Evolutionary conservation across 805 yeast species (phyloP).

Genomic region (Yueomyces sinensis): DNA sequence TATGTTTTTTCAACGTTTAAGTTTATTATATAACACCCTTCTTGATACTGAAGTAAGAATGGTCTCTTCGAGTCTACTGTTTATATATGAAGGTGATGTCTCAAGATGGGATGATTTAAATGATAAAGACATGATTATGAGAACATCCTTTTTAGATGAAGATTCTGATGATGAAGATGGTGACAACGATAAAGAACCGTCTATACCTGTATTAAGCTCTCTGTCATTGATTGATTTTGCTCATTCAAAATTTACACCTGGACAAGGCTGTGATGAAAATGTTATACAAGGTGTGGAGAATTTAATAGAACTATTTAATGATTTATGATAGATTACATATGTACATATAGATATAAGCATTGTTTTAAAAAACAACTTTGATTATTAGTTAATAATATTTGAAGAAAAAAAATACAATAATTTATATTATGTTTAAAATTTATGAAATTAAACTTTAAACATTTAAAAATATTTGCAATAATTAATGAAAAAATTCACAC

Average conservation of each 20-base stretch:
- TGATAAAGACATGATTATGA: constrained; percentile 29
- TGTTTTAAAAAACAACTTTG: no score
- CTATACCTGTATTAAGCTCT: constrained; percentile 33
- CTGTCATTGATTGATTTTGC: constrained; percentile 81
- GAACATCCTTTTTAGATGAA: constrained; percentile 21
- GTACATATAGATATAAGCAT: no score
- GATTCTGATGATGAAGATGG: constrained; percentile 25
- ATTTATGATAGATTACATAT: no score
- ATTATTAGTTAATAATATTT: no score
- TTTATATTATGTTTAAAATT: no score
- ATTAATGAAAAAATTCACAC: no score
- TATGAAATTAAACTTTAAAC: no score
- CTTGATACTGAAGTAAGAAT: constrained; percentile 49
- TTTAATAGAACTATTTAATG: constrained; percentile 30
- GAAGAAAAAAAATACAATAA: no score
- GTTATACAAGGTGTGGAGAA: constrained; percentile 57
- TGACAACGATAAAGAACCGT: constrained; percentile 11
- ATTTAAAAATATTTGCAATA: no score
- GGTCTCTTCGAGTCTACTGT: constrained; percentile 58
- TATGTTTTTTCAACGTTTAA: constrained; percentile 45
- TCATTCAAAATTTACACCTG: constrained; percentile 55
- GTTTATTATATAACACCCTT: constrained; percentile 52
- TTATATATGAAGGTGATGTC: constrained; percentile 59
- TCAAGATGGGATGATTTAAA: constrained; percentile 35
- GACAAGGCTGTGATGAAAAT: constrained; percentile 60